These are phyloP conservation scores for Alternaria solani DNA, from an alignment of 2,329 filamentous ascomycete species.

Conservation along the genomic window DNA sequence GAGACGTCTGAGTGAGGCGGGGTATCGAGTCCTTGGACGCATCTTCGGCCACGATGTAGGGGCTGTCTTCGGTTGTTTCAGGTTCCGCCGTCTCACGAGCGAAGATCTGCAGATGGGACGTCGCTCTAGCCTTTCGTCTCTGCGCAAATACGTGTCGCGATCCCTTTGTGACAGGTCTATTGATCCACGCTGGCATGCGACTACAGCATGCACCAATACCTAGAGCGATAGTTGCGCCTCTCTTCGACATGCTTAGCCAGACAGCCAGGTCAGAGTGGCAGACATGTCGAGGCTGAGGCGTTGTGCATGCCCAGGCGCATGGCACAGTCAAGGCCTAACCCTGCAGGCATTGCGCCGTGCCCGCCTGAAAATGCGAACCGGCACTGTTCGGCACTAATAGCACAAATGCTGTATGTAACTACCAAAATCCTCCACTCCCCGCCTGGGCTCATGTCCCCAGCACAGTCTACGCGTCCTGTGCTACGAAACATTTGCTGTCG, in stretches of 20 bases:
- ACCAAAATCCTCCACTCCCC: slow-evolving; percentile 12
- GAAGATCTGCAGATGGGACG: slow-evolving; percentile 36
- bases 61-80: slow-evolving; percentile 42
- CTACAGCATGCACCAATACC: slow-evolving; percentile 3
- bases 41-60: slow-evolving; percentile 23
- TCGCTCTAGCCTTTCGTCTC: slow-evolving; percentile 23
- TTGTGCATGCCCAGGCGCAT: not conserved
- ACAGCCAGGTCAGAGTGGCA: slow-evolving; percentile 18
- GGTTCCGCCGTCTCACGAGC: slow-evolving; percentile 21
- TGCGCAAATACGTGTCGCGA: slow-evolving; percentile 9
- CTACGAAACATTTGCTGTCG: not conserved
- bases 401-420: slow-evolving; percentile 15
- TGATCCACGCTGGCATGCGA: slow-evolving; percentile 5
- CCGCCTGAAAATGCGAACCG: slow-evolving; percentile 26
- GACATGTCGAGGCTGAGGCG: slow-evolving; percentile 9
- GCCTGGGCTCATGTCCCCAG: slow-evolving; percentile 2
- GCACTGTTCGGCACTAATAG: slow-evolving; percentile 29
- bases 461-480: slow-evolving; percentile 11
- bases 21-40: slow-evolving; percentile 22
- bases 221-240: not conserved
- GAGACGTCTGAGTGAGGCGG: slow-evolving; percentile 30
- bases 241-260: slow-evolving; percentile 6
- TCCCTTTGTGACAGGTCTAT: slow-evolving; percentile 3
- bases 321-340: slow-evolving; percentile 24
- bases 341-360: slow-evolving; percentile 27